Percentiles rank a stretch among this genome's conserved stretches.
Conservation (phyloP, 805 yeast genomes). For the Saturnispora kantuleensis region DNA sequence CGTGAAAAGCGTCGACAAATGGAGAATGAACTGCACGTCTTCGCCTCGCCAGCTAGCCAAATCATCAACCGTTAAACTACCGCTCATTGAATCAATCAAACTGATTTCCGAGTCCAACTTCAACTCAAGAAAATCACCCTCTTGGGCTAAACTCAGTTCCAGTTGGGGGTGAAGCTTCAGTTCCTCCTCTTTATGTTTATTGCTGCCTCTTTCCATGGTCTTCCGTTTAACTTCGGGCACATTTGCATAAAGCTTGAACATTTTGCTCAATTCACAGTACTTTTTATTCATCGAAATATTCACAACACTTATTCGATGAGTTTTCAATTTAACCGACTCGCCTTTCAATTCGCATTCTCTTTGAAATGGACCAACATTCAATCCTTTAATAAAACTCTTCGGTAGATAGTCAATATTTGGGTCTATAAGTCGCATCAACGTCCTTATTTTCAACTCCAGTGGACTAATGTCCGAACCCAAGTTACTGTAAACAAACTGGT, state of each 20-base stretch:
- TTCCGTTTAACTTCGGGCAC: constrained; percentile 22
- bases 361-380: constrained; percentile 9
- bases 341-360: constrained; percentile 5
- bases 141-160: background rate
- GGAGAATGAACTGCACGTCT: background rate
- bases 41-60: background rate
- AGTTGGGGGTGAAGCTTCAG: constrained; percentile 32
- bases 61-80: background rate
- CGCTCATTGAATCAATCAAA: no score
- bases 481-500: background rate
- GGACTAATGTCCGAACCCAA: no score
- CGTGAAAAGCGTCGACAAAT: background rate
- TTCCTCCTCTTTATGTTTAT: constrained; percentile 41
- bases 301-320: constrained; percentile 45
- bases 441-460: background rate
- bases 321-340: background rate
- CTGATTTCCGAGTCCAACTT: no score
- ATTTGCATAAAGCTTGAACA: constrained; percentile 41
- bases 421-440: background rate
- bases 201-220: constrained; percentile 38
- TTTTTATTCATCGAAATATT: constrained; percentile 38
- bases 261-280: constrained; percentile 61
- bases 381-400: background rate
- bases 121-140: background rate
- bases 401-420: constrained; percentile 2